Evolutionary conservation across 768 basidiomycete species (phyloP).

Genomic region (Hericium erinaceus): DNA sequence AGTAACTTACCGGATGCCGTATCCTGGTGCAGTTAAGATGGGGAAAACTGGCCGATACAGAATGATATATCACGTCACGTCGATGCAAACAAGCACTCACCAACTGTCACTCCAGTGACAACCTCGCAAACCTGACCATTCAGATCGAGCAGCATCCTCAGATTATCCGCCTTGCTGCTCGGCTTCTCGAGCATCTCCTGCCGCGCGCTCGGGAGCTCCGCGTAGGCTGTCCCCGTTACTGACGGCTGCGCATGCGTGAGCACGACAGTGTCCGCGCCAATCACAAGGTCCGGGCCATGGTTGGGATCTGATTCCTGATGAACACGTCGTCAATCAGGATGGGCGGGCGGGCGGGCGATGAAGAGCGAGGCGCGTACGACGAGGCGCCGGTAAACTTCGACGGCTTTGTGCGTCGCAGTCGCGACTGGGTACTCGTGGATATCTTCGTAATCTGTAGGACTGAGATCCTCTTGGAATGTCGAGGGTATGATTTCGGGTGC

Average conservation of each 20-base stretch:
- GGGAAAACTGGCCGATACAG: constrained; percentile 48
- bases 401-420: constrained; percentile 71
- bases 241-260: constrained; percentile 63
- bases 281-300: constrained; percentile 72
- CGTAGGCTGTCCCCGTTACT: constrained; percentile 46
- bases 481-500: constrained; percentile 66
- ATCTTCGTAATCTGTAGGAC: constrained; percentile 56
- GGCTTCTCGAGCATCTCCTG: constrained; percentile 93
- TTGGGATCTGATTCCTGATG: constrained; percentile 34
- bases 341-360: neutral
- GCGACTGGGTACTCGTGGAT: constrained; percentile 68
- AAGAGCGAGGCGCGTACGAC: constrained; percentile 34
- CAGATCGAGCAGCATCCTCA: constrained; percentile 80
- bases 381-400: constrained; percentile 83
- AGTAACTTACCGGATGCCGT: constrained; percentile 46
- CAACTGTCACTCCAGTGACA: constrained; percentile 81
- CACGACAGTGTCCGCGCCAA: constrained; percentile 93
- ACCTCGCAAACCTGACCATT: constrained; percentile 87
- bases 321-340: neutral
- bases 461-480: constrained; percentile 72
- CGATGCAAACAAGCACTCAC: constrained; percentile 29
- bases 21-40: constrained; percentile 66
- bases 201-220: constrained; percentile 35
- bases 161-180: constrained; percentile 61
- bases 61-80: no score